Evolutionary conservation across 2,329 filamentous ascomycete species (phyloP), one percentile per base, ranked within the genome.

Genomic region (Paraphaeosphaeria minitans): DNA sequence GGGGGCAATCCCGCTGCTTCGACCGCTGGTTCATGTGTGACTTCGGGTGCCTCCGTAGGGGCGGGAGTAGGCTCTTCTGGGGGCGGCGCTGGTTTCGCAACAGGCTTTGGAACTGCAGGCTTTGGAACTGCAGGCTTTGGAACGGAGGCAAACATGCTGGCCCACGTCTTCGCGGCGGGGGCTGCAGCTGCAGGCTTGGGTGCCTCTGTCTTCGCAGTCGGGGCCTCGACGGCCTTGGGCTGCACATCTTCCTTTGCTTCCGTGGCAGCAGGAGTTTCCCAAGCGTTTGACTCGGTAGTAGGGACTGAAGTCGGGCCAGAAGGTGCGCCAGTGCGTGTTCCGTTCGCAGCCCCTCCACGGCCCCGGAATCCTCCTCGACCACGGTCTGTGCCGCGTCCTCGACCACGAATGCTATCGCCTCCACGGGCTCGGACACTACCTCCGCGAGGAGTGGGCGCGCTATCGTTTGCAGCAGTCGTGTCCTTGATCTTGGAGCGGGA

Each of bases 401-500:
- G 87, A 66, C 82, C 77, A 65, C 83, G 72, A 64, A 66, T 65
- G 61, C 72, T 74, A 37, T 76, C 74, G 41, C 65, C 66, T 51
- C 73, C 72, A 53, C 74, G 73, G 39, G 65, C 67, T 52, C 64
- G 64, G 56, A 66, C 48, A 39, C 48, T 67, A 51, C 59, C 57
- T 52, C 67, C 69, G 55, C 71, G 71, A 50, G 61, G 31, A 35
- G 66, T 62, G 24, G 69, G 61, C 4, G 61, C 60, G 65, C 86
- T 83, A 66, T 83, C 82, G 60, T 84, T 78, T 58, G 84, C 80
- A 63, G 82, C 78, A 55, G 79, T 68, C 56, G 84, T 77, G 55
- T 91, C 87, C 78, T 90, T 90, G 62, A 83, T 82, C 84, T 93
- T 94, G 67, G 88, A 84, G 78, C 88, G 87, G 70, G 87, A 80